Evolutionary conservation across 768 basidiomycete species (phyloP).

Genomic region (Auriscalpium microsporum): DNA sequence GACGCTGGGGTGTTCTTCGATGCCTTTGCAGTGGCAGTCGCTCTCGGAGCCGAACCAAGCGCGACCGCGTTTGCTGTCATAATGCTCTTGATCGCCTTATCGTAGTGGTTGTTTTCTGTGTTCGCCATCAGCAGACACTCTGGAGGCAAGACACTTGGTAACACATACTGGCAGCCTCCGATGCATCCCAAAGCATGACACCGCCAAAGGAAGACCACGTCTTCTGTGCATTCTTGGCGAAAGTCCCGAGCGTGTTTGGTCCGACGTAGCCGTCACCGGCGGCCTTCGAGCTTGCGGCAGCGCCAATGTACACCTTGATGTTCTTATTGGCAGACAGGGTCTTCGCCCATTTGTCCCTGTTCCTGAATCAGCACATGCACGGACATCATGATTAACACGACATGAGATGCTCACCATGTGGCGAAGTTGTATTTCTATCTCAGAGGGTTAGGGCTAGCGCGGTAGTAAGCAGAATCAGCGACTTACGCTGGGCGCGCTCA

Average conservation of each 20-base stretch:
- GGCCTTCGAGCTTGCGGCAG: constrained; percentile 33
- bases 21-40: too few relatives aligned
- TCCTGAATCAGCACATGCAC: not conserved
- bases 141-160: not conserved
- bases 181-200: constrained; percentile 40
- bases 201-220: constrained; percentile 41
- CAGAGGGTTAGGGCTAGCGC: not conserved
- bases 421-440: constrained; percentile 40
- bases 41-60: not conserved
- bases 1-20: not conserved
- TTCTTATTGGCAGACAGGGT: constrained; percentile 33
- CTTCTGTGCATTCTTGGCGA: constrained; percentile 26
- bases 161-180: constrained; percentile 34
- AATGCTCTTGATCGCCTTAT: not conserved
- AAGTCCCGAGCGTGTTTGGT: constrained; percentile 24
- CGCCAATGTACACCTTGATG: constrained; percentile 41
- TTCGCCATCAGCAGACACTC: not conserved
- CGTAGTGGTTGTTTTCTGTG: not conserved
- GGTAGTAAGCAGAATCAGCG: constrained; percentile 36
- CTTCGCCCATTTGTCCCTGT: constrained; percentile 42
- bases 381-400: not conserved
- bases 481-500: constrained; percentile 37
- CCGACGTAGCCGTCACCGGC: constrained; percentile 36
- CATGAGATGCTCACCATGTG: constrained; percentile 19
- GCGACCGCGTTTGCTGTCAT: not conserved